phyloP scores from a whole-genome alignment of 345 rosid genomes.

The Abelmoschus esculentus region DNA sequence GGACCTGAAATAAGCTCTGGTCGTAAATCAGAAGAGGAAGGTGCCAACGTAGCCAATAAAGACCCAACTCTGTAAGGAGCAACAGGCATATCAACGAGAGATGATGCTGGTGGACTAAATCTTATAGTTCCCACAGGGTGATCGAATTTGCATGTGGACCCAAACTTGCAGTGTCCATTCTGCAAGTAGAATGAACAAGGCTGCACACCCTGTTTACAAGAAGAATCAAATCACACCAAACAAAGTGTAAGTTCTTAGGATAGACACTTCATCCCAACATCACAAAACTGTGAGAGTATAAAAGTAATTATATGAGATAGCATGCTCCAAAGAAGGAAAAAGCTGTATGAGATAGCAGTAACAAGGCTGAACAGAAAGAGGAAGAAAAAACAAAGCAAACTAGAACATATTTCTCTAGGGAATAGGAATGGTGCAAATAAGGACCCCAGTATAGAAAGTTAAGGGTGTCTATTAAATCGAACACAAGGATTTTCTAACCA shows the following conservation, averaged over 20 bases:
- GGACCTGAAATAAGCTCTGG: constrained; percentile 46
- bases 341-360: not conserved
- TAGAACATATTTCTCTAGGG: not conserved
- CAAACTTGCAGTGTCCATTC: constrained; percentile 47
- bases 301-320: not conserved
- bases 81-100: constrained; percentile 62
- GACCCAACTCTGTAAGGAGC: constrained; percentile 66
- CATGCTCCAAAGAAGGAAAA: no score
- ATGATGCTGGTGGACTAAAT: constrained; percentile 68
- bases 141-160: constrained; percentile 56
- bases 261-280: not conserved
- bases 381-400: not conserved
- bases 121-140: constrained; percentile 55
- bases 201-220: constrained; percentile 35
- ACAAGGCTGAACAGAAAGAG: not conserved
- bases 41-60: constrained; percentile 46
- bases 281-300: not conserved
- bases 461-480: not conserved
- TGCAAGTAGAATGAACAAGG: constrained; percentile 45
- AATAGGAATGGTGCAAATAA: not conserved
- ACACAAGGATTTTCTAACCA: not conserved
- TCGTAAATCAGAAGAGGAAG: constrained; percentile 47
- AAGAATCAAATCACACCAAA: not conserved
- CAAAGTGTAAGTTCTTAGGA: not conserved
- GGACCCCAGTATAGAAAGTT: not conserved